Evolutionary conservation across 106 monocot species (phyloP), one percentile per base, ranked within the genome.

Genomic region (Allium cepa): DNA sequence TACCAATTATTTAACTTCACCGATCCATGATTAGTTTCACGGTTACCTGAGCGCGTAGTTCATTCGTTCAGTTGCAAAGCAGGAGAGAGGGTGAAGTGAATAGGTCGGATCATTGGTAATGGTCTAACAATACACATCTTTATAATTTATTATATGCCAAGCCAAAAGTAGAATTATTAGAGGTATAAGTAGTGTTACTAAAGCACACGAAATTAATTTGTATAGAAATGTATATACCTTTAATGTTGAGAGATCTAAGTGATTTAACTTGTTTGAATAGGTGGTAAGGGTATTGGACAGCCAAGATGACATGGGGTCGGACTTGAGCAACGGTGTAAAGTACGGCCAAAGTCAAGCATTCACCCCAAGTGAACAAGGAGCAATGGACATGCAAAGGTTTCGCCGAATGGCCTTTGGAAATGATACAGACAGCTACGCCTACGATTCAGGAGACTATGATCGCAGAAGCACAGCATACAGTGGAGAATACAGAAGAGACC

Each of bases 261-360:
- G 4, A 8, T 59, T 59, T 9, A 15, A 59, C n/a, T 18, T 17
- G 18, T 16, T 59, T 18, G 18, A 15, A 17, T 59, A 80, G 79
- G 79, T 80, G 46, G 59, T 75, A 59, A 69, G 79, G 50, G 74
- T 75, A 57, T 51, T 80, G 56, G 79, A 80, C 51, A 52, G 18
- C 51, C 69, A 80, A 8, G 74, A 69, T 17, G 70, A 75, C 26
- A 79, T 79, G 69, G 36, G 36, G 36, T 13, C 26, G 3, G 79
- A 80, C 52, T 70, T 80, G 63, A 75, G 49, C 57, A 79, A 73
- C 36, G 79, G 79, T 15, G 66, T 80, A 18, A 80, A 75, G 62
- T 59, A 69, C 46, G 79, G 79, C 13, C 79, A 80, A 63, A 80
- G 79, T 60, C 65, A 64, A 50, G 75, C 50, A 9, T 80, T 27